phyloP scores from a whole-genome alignment of 805 yeast species.

The Maudiozyma barnettii region DNA sequence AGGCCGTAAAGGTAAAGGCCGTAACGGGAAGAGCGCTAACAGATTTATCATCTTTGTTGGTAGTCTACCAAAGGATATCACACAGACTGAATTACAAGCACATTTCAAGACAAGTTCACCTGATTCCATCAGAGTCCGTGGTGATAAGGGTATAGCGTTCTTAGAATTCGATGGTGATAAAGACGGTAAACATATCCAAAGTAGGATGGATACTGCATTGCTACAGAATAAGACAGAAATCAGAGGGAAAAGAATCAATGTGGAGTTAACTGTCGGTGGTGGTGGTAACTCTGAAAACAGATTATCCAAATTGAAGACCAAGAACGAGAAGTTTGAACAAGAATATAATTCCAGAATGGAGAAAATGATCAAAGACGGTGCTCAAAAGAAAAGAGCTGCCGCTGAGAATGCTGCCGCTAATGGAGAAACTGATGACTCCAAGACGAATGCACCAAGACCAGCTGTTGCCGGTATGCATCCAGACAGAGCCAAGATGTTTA shows the following conservation, averaged over 20 bases:
- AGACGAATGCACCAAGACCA: slow-evolving; percentile 5
- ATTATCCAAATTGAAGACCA: slow-evolving; percentile 59
- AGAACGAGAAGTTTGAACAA: slow-evolving; percentile 64
- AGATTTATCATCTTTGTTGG: slow-evolving; percentile 85
- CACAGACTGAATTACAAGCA: slow-evolving; percentile 48
- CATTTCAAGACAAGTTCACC: slow-evolving; percentile 75
- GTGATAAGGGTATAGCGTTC: slow-evolving; percentile 86
- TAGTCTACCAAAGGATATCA: slow-evolving; percentile 67
- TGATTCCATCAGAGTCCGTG: slow-evolving; percentile 64
- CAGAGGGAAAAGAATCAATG: slow-evolving; percentile 70
- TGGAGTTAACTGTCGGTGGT: slow-evolving; percentile 95
- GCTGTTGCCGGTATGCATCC: slow-evolving; percentile 42
- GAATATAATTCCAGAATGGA: slow-evolving; percentile 55
- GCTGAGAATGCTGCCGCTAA: slow-evolving; percentile 7
- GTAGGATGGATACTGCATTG: slow-evolving; percentile 76
- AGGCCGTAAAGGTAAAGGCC: slow-evolving; percentile 68
- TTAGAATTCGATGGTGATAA: slow-evolving; percentile 59
- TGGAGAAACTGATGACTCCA: neutral
- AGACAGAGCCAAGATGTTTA: slow-evolving; percentile 39
- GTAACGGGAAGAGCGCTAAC: slow-evolving; percentile 38
- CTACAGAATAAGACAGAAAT: slow-evolving; percentile 70
- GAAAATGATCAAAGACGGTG: slow-evolving; percentile 34
- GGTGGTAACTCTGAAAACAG: slow-evolving; percentile 80
- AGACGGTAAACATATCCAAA: slow-evolving; percentile 48
- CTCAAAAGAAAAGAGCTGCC: slow-evolving; percentile 27